Base-by-base conservation (phyloP, 164 flowering plant genomes). In the Chloranthus sessilifolius region DNA sequence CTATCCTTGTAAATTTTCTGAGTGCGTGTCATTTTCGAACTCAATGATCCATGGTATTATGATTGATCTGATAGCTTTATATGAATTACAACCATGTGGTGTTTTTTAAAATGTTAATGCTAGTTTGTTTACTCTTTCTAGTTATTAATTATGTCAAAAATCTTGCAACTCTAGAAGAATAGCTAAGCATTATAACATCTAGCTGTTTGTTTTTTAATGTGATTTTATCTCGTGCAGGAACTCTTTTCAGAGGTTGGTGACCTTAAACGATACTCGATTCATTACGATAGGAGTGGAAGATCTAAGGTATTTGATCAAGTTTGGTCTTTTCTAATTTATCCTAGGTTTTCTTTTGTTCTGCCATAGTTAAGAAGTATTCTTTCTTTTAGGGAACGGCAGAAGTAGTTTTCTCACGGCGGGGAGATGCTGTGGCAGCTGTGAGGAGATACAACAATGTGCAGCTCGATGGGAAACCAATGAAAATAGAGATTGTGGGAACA, bases 381-480 rank as follows among this genome's bases (percentile, higher is more conserved):
- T 55, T 65, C 47, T 74, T 53, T 57, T 56, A 86, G 95, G 95
- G 95, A 50, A 81, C 95, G 3, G 88, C 91, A 11, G 88, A 86
- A 63, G 82, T 86, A 35, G 91, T 83, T 39, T 86, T 67, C 52
- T 71, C 88, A 43, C 60, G 86, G 47, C 60, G 82, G 20, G 6
- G 48, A 17, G 91, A 86, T 83, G 95, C 81, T 47, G 58, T 72
- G 5, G 79, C 84, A 20, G 95, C 91, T 65, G 74, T 87, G 30
- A 87, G 83, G 80, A 76, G 77, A 70, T 91, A 91, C 78, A 83
- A 91, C 73, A 77, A 83, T 68, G 98, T 88, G 27, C 95, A 91
- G 70, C 96, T 91, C 55, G 98, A 90, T 70, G 98, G 98, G 53
- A 90, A 90, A 60, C 95, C 95, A 22, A 90, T 90, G 98, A 90